A percentile compares a stretch with the other conserved stretches of the same genome.
Evolutionary conservation across 2,329 filamentous ascomycete genomes (phyloP).

Genomic region (Cladosporium sp.): DNA sequence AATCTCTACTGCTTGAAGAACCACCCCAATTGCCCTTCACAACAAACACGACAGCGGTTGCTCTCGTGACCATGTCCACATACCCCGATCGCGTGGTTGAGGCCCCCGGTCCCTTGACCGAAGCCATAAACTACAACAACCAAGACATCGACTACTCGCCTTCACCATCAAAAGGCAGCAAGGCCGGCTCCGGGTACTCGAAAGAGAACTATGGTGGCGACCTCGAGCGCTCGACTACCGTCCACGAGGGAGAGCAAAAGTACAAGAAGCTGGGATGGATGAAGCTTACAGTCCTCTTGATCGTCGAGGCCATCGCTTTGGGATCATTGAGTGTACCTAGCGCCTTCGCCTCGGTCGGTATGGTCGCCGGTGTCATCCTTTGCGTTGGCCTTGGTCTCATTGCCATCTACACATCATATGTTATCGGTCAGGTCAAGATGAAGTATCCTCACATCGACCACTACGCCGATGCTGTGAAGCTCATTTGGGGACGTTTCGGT

Average conservation of each 20-base stretch:
- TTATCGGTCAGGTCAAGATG: slow-evolving; percentile 59
- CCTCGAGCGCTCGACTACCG: slow-evolving; percentile 19
- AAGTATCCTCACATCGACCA: slow-evolving; percentile 42
- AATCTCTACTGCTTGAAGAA: neutral
- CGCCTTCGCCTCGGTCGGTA: slow-evolving; percentile 51
- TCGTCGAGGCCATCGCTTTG: slow-evolving; percentile 57
- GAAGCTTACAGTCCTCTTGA: slow-evolving; percentile 41
- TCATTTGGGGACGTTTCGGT: slow-evolving; percentile 41
- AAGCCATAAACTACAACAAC: slow-evolving; percentile 2
- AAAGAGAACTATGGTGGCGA: slow-evolving; percentile 23
- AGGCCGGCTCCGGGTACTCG: neutral
- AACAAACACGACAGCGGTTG: neutral
- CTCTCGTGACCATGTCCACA: slow-evolving; percentile 5
- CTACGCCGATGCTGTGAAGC: slow-evolving; percentile 42
- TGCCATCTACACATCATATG: slow-evolving; percentile 59
- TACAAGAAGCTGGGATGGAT: slow-evolving; percentile 48
- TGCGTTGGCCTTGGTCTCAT: slow-evolving; percentile 54
- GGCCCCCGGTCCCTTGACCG: slow-evolving; percentile 12
- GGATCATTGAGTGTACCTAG: slow-evolving; percentile 56
- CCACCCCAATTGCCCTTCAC: neutral
- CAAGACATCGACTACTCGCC: slow-evolving; percentile 7
- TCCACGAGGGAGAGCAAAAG: slow-evolving; percentile 30
- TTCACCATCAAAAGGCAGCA: slow-evolving; percentile 10
- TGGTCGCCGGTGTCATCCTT: slow-evolving; percentile 54
- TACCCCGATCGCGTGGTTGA: slow-evolving; percentile 9